phyloP scores from a whole-genome alignment of 768 basidiomycete species.

The Rhodotorula diobovata region DNA sequence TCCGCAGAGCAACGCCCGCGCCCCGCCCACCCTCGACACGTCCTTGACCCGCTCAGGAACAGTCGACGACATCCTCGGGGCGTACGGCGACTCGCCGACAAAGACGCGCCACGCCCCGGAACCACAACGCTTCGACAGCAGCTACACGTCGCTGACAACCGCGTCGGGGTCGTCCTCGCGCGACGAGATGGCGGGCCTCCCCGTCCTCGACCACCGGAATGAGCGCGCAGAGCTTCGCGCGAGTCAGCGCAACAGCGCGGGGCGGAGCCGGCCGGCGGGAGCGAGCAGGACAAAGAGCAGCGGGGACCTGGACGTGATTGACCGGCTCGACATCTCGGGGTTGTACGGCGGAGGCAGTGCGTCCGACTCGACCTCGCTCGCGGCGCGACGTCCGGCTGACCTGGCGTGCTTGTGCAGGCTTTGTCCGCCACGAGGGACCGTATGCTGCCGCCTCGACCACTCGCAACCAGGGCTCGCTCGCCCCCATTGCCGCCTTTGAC shows the following conservation, averaged over 20 bases:
- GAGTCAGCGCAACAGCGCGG: neutral
- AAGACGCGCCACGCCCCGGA: slow-evolving; percentile 13
- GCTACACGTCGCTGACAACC: neutral
- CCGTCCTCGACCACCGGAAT: slow-evolving; percentile 7
- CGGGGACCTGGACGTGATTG: slow-evolving; percentile 35
- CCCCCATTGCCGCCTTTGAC: slow-evolving; percentile 38
- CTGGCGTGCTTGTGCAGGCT: slow-evolving; percentile 1
- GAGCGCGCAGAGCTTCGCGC: neutral
- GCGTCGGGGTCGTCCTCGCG: neutral
- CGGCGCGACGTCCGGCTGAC: neutral
- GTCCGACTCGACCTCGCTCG: neutral
- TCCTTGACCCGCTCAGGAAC: neutral
- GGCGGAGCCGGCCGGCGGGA: neutral
- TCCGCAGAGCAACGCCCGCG: neutral
- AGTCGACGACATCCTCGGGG: slow-evolving; percentile 24
- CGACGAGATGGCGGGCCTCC: slow-evolving; percentile 14
- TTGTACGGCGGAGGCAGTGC: slow-evolving; percentile 39
- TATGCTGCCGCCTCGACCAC: slow-evolving; percentile 33
- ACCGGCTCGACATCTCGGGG: slow-evolving; percentile 39
- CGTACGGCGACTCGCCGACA: slow-evolving; percentile 32
- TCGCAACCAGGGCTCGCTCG: slow-evolving; percentile 25
- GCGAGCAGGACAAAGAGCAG: slow-evolving; percentile 19
- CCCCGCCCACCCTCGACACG: neutral
- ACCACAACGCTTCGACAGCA: slow-evolving; percentile 12
- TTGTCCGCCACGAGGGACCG: slow-evolving; percentile 38